Evolutionary conservation across 1,284 basidiomycete species (phyloP).

Genomic region (Fomitiporia mediterranea): DNA sequence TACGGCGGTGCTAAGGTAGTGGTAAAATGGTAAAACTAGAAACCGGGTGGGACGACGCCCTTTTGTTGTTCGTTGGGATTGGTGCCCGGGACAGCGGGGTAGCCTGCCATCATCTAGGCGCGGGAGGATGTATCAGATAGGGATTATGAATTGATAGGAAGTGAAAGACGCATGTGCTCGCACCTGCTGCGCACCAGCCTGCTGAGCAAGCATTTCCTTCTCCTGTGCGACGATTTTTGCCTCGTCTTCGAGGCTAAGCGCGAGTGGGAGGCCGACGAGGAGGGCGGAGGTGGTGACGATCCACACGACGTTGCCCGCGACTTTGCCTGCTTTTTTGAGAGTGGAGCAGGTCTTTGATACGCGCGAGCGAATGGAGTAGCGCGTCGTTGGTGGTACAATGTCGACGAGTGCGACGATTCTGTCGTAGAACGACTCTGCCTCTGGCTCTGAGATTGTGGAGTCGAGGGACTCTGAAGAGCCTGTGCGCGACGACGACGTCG

Average conservation of each 20-base stretch:
- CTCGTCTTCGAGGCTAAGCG: slow-evolving; percentile 93
- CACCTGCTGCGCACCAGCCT: slow-evolving; percentile 88
- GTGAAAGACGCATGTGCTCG: slow-evolving; percentile 29
- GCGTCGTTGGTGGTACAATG: slow-evolving; percentile 89
- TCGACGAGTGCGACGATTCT: slow-evolving; percentile 89
- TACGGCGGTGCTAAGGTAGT: slow-evolving; percentile 1
- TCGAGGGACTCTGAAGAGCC: slow-evolving; percentile 67
- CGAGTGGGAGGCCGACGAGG: slow-evolving; percentile 89
- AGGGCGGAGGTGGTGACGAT: slow-evolving; percentile 91
- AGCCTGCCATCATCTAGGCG: slow-evolving; percentile 58
- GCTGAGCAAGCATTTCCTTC: slow-evolving; percentile 90
- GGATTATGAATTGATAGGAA: slow-evolving; percentile 19
- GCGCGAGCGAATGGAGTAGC: slow-evolving; percentile 66
- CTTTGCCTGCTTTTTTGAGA: slow-evolving; percentile 60
- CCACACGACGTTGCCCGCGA: slow-evolving; percentile 90
- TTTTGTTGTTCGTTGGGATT: slow-evolving; percentile 47
- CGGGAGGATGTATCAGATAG: slow-evolving; percentile 20
- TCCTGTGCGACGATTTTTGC: slow-evolving; percentile 92
- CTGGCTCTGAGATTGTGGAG: slow-evolving; percentile 65
- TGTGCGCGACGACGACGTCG: slow-evolving; percentile 59
- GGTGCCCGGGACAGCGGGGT: slow-evolving; percentile 40
- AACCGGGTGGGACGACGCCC: slow-evolving; percentile 71
- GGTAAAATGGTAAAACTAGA: slow-evolving; percentile 43
- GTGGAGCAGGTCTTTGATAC: slow-evolving; percentile 58
- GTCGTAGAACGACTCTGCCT: slow-evolving; percentile 85